Evolutionary conservation across 768 basidiomycete genomes (phyloP).

Genomic region (Rhodocollybia butyracea): DNA sequence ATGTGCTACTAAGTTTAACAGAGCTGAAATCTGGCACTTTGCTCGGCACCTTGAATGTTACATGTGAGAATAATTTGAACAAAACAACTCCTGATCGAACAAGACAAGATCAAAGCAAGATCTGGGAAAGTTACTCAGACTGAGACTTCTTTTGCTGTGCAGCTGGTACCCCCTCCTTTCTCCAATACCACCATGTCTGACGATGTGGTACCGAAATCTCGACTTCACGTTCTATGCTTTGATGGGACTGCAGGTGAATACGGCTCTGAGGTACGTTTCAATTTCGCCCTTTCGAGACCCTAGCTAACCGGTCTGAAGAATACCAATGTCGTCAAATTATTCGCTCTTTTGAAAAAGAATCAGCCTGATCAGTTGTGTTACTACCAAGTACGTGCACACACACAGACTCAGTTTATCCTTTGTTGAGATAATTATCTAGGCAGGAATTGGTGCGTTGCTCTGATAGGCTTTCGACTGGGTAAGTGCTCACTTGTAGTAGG

Average conservation of each 20-base stretch:
- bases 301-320: slow-evolving; percentile 16
- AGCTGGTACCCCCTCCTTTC: too few species aligned
- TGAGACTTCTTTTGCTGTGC: too few species aligned
- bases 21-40: too few species aligned
- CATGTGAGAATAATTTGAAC: too few species aligned
- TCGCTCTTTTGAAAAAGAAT: slow-evolving; percentile 27
- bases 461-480: too few species aligned
- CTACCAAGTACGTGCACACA: slow-evolving; percentile 2
- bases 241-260: slow-evolving; percentile 65
- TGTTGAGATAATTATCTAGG: too few species aligned
- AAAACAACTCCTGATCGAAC: neutral
- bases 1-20: too few species aligned
- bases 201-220: slow-evolving; percentile 20
- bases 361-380: slow-evolving; percentile 19
- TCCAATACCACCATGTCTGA: slow-evolving; percentile 11
- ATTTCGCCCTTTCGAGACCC: neutral
- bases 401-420: too few species aligned
- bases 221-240: slow-evolving; percentile 62
- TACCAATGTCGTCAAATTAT: slow-evolving; percentile 29
- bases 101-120: neutral
- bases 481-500: slow-evolving; percentile 26
- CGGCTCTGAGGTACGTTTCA: slow-evolving; percentile 35
- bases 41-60: too few species aligned
- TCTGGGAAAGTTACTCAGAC: neutral
- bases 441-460: slow-evolving; percentile 14